A percentile compares a stretch with the other conserved stretches of the same genome.
These are phyloP conservation scores for Paramecium biaurelia DNA, from an alignment of 73 alveolate species.

Conservation along the genomic window DNA sequence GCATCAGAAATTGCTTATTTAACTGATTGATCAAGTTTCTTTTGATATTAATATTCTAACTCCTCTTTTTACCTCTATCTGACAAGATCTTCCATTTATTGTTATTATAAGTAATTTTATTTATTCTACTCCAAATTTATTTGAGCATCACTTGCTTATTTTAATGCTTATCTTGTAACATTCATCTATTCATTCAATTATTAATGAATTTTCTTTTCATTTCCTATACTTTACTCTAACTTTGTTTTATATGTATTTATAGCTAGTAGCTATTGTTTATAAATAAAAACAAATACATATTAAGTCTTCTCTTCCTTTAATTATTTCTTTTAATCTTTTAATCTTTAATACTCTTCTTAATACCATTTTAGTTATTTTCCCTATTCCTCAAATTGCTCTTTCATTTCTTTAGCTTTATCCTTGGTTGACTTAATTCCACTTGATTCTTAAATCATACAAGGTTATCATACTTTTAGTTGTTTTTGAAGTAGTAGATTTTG, in stretches of 20 bases:
- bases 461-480: background rate
- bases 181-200: conserved; percentile 37
- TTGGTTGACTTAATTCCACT: background rate
- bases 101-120: background rate
- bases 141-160: conserved; percentile 23
- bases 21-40: background rate
- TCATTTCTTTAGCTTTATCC: conserved; percentile 2
- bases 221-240: background rate
- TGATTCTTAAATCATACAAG: background rate
- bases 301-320: background rate
- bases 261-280: background rate
- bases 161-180: conserved; percentile 50
- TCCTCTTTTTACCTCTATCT: background rate
- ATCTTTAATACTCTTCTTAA: conserved; percentile 7
- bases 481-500: background rate
- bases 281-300: background rate
- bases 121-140: background rate
- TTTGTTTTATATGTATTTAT: background rate
- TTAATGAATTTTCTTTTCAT: background rate
- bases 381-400: background rate
- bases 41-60: background rate
- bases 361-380: background rate
- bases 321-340: background rate
- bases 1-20: conserved; percentile 28
- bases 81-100: background rate